A percentile compares a stretch with the other conserved stretches of the same genome.
Conservation (phyloP, 352 stramenopile genomes). For the Phytophthora aleatoria region DNA sequence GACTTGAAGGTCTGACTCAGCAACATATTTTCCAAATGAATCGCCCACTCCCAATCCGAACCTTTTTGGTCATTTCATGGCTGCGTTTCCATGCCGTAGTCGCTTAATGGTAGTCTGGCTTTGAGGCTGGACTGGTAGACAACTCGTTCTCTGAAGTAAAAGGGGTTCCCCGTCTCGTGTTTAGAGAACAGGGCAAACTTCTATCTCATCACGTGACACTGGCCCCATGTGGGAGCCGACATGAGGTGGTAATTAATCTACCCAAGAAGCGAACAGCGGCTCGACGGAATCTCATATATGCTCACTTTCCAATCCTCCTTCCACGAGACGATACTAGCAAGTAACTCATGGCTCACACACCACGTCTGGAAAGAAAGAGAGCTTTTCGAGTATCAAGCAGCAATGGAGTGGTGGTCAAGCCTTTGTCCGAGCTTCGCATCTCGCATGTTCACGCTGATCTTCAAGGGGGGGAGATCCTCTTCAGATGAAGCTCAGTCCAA, state of each 20-base stretch:
- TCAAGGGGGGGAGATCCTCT: slow-evolving; percentile 3
- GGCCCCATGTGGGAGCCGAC: slow-evolving; percentile 6
- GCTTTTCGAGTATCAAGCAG: slow-evolving; percentile 6
- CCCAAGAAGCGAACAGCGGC: neutral
- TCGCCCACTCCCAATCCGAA: neutral
- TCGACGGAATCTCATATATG: neutral
- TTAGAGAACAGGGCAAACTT: neutral
- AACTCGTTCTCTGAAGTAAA: neutral
- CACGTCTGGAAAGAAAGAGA: slow-evolving; percentile 10
- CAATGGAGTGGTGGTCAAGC: neutral
- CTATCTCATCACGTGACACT: slow-evolving; percentile 3
- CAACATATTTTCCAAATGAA: neutral
- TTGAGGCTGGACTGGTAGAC: neutral
- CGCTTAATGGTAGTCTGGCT: neutral
- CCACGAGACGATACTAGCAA: neutral
- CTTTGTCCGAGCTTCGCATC: slow-evolving; percentile 13
- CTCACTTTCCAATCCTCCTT: slow-evolving; percentile 6
- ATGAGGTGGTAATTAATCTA: neutral
- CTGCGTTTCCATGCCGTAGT: neutral
- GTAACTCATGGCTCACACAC: slow-evolving; percentile 4
- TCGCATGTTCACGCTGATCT: slow-evolving; percentile 27
- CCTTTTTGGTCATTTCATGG: no score
- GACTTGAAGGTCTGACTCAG: neutral
- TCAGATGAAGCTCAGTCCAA: slow-evolving; percentile 9
- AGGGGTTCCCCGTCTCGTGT: neutral